Conservation (phyloP, 768 basidiomycete species). For the Auricularia auricula-judae region DNA sequence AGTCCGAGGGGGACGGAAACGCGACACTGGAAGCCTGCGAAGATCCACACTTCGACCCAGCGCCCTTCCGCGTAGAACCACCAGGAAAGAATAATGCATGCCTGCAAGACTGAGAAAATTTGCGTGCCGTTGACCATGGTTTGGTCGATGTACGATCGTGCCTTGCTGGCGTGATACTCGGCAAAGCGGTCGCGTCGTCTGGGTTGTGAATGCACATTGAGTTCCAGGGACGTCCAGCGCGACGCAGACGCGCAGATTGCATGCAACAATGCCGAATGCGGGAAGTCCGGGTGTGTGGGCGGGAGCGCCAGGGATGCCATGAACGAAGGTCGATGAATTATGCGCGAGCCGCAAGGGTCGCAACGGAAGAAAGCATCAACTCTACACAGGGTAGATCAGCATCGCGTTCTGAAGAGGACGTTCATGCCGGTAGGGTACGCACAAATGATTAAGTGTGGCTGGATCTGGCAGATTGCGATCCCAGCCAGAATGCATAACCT, state of each 20-base stretch:
- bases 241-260: slow-evolving; percentile 88
- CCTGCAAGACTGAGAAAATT: slow-evolving; percentile 80
- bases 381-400: slow-evolving; percentile 24
- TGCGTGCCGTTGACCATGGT: slow-evolving; percentile 86
- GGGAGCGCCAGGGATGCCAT: slow-evolving; percentile 68
- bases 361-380: slow-evolving; percentile 82
- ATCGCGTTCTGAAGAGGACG: background rate
- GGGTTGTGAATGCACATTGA: slow-evolving; percentile 54
- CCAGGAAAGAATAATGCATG: slow-evolving; percentile 78
- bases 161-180: slow-evolving; percentile 78
- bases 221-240: slow-evolving; percentile 65
- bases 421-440: slow-evolving; percentile 16
- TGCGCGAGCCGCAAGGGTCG: slow-evolving; percentile 77
- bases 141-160: slow-evolving; percentile 77
- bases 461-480: slow-evolving; percentile 78
- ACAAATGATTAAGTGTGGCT: slow-evolving; percentile 65
- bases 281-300: slow-evolving; percentile 73
- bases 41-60: slow-evolving; percentile 88
- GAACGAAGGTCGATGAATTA: slow-evolving; percentile 74
- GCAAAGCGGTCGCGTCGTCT: slow-evolving; percentile 76
- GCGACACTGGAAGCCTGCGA: slow-evolving; percentile 74
- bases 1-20: slow-evolving; percentile 72
- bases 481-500: slow-evolving; percentile 69
- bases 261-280: slow-evolving; percentile 82
- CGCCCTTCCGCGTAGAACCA: slow-evolving; percentile 86